A percentile compares a stretch with the other conserved stretches of the same genome.
Conservation (phyloP, 192 early-diverging fungal species). For the Polychytrium aggregatum region DNA sequence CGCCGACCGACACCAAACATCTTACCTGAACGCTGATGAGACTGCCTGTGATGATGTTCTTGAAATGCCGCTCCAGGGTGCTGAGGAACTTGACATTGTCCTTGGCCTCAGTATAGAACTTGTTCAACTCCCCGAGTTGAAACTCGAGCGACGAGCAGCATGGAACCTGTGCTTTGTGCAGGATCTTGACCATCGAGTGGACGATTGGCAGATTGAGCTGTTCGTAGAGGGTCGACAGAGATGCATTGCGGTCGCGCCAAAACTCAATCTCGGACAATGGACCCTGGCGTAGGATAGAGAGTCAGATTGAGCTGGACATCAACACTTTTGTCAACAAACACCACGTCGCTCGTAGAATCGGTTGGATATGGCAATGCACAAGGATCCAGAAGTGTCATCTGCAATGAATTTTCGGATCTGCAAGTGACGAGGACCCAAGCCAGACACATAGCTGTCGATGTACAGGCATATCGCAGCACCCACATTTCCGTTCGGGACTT, state of each 20-base stretch:
- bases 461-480: too few relatives aligned
- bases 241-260: slow-evolving; percentile 46
- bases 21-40: slow-evolving; percentile 33
- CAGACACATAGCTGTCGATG: too few relatives aligned
- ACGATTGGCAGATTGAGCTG: slow-evolving; percentile 48
- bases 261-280: slow-evolving; percentile 52
- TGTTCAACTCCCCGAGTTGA: slow-evolving; percentile 43
- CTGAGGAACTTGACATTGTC: slow-evolving; percentile 57
- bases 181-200: slow-evolving; percentile 37
- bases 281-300: too few relatives aligned
- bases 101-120: slow-evolving; percentile 50
- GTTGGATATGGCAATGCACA: neutral
- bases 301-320: too few relatives aligned
- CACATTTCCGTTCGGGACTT: slow-evolving; percentile 39
- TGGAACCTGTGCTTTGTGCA: slow-evolving; percentile 27
- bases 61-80: slow-evolving; percentile 53
- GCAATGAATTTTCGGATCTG: too few relatives aligned
- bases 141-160: slow-evolving; percentile 38
- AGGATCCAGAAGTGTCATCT: too few relatives aligned
- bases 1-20: too few relatives aligned
- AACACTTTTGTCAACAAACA: neutral
- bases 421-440: too few relatives aligned
- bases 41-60: slow-evolving; percentile 43
- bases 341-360: neutral
- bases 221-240: slow-evolving; percentile 43